Base-by-base conservation (phyloP, 2,329 filamentous ascomycete genomes). In the Zasmidium citrigriseum region DNA sequence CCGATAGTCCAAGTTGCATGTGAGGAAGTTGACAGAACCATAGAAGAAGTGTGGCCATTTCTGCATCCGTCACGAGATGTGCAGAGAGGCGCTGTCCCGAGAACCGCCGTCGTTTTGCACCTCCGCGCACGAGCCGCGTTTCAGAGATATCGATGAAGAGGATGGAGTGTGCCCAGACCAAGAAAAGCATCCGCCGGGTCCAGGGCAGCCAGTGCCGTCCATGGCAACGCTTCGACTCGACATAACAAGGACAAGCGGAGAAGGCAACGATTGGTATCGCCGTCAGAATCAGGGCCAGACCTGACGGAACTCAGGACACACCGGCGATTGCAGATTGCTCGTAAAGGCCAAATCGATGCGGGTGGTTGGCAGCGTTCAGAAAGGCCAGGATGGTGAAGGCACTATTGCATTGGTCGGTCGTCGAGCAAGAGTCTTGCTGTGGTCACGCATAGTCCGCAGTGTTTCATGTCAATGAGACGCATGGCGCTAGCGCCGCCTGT, bases 251-350 rank as follows among this genome's bases (percentile, higher is more conserved):
- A 64, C 60, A 11, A 62, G 59, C 27, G 62, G 62, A 4, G 52
- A 56, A 18, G 62, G 57, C 1, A 64, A 62, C 16, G 52, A 51
- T 14, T 64, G 62, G 62, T 59, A 64, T 54, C 50, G 62, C n/a
- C 50, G 41, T 4, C 54, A 60, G n/a, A 57, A 59, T n/a, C 57
- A 62, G 51, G 57, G 57, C 7, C 62, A 60, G 46, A 64, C 59
- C 7, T 64, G 52, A 60, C 14, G 34, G 16, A 41, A 4, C 12
- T 41, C 27, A 34, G 7, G n/a, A n/a, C 27, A 7, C 7, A 14
- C 14, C 27, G 27, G 27, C 27, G 7, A 34, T 34, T 7, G 27
- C 27, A 34, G 27, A 7, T 14, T 34, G n/a, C n/a, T n/a, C n/a
- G n/a, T n/a, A n/a, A n/a, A n/a, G n/a, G n/a, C n/a, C n/a, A n/a